Base-by-base conservation (phyloP, 169 alveolate genomes). In the Pseudocohnilembus persalinus region DNA sequence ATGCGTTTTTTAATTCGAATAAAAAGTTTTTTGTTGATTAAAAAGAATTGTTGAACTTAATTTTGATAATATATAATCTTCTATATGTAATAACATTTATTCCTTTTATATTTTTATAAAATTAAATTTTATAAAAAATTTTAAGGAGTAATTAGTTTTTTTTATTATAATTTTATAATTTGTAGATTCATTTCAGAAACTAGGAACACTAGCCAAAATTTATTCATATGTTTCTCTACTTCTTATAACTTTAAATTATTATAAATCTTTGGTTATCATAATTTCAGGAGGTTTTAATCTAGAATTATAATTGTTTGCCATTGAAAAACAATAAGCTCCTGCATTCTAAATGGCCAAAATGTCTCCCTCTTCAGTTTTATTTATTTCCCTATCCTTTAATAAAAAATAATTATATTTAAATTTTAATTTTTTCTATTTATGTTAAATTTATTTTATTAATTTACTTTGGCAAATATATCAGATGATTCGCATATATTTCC, bases 401-500 rank as follows among this genome's bases (percentile, higher is more conserved):
- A n/a, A n/a, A n/a, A n/a, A n/a, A n/a, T n/a, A n/a, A n/a, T n/a
- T n/a, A n/a, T n/a, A n/a, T n/a, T n/a, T n/a, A n/a, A n/a, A n/a
- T 49, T 49, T 11, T 49, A 49, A 49, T 49, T 49, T 49, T 49
- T 11, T 11, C 20, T 49, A 49, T 11, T 49, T 11, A 49, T 11
- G 68, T 20, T 11, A 49, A 20, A 4, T 49, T 49, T 49, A 11
- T 11, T 49, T 49, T 49, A 49, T 49, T 49, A 4, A 11, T 49
- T 49, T 49, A 49, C 68, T 20, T 49, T 49, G 4, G 85, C 86
- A 29, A 88, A 72, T 6, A 88, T 72, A 78, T 88, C 91, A 28
- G 83, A 83, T 82, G 87, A 77, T 33, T 88, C 91, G 65, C 91
- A 88, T 30, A 88, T 83, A 49, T 83, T 83, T 34, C 91, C 91